Conservation (phyloP, 2,329 filamentous ascomycete genomes). For the Dissoconium aciculare region DNA sequence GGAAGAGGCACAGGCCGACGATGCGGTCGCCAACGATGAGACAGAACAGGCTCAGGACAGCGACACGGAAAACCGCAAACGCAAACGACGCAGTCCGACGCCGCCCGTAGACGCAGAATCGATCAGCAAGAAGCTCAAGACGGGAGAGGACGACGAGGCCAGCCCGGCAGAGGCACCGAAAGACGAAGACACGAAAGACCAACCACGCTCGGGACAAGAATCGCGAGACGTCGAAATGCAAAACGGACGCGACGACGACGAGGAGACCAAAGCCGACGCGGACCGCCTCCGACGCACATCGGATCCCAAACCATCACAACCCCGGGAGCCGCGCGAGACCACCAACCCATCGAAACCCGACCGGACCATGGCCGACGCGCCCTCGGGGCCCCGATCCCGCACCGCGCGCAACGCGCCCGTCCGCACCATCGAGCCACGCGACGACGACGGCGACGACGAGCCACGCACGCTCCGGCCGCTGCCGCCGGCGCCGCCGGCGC, state of each 20-base stretch:
- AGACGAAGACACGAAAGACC: constrained; percentile 2
- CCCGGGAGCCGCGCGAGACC: not conserved
- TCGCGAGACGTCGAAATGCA: constrained; percentile 2
- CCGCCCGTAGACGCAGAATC: constrained; percentile 18
- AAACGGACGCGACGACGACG: constrained; percentile 3
- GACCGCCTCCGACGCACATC: too few relatives aligned
- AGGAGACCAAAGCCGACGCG: not conserved
- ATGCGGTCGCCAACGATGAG: constrained; percentile 3
- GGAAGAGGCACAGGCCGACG: constrained; percentile 6
- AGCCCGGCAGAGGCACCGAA: not conserved
- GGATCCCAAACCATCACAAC: too few relatives aligned
- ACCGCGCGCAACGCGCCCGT: constrained; percentile 5
- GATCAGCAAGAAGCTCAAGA: constrained; percentile 31
- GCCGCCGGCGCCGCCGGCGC: too few relatives aligned
- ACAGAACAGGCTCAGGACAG: not conserved
- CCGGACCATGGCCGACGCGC: constrained; percentile 16
- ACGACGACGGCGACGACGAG: constrained; percentile 8
- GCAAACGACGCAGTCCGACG: constrained; percentile 20
- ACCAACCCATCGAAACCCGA: constrained; percentile 9
- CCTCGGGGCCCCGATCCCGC: constrained; percentile 11
- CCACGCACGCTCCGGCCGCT: constrained; percentile 5
- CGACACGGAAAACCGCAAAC: constrained; percentile 15
- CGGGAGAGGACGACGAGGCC: constrained; percentile 23
- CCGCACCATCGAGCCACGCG: constrained; percentile 3
- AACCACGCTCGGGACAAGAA: too few relatives aligned